Percentiles rank a stretch among this genome's conserved stretches.
phyloP scores from a whole-genome alignment of 2,329 filamentous ascomycete species.

The Alternaria brassicicola region DNA sequence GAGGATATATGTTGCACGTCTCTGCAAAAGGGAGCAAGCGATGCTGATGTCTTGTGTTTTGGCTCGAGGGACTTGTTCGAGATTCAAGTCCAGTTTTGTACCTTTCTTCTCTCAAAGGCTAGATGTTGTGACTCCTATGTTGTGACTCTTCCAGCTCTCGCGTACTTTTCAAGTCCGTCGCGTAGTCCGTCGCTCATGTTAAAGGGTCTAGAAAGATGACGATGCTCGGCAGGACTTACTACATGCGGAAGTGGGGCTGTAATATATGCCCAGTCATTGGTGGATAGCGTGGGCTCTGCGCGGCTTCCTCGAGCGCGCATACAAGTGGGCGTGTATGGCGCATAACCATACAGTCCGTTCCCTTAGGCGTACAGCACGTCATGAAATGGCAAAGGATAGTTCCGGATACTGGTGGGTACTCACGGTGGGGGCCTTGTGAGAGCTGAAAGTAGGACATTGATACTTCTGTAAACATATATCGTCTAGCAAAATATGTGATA shows the following conservation, averaged over 20 bases:
- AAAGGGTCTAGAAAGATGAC: neutral
- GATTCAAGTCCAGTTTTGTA: neutral
- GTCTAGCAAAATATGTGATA: neutral
- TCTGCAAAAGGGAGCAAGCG: neutral
- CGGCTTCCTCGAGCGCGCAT: neutral
- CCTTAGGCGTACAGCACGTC: neutral
- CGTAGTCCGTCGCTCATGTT: neutral
- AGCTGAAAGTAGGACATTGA: neutral
- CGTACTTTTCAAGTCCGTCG: neutral
- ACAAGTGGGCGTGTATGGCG: neutral
- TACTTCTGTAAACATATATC: neutral
- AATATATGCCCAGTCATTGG: constrained; percentile 11
- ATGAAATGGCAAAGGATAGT: neutral
- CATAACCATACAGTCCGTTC: neutral
- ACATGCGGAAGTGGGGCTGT: constrained; percentile 6
- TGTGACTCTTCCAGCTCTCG: neutral
- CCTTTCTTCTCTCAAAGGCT: neutral
- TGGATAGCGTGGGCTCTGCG: neutral
- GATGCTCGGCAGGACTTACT: constrained; percentile 8
- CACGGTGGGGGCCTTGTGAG: neutral
- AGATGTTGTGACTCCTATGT: neutral
- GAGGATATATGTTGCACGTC: neutral
- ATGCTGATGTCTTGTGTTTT: neutral
- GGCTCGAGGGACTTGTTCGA: neutral
- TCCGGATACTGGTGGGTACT: neutral